Conservation (phyloP, 225 moss, liverwort and hornwort species). For the Polytrichum commune region DNA sequence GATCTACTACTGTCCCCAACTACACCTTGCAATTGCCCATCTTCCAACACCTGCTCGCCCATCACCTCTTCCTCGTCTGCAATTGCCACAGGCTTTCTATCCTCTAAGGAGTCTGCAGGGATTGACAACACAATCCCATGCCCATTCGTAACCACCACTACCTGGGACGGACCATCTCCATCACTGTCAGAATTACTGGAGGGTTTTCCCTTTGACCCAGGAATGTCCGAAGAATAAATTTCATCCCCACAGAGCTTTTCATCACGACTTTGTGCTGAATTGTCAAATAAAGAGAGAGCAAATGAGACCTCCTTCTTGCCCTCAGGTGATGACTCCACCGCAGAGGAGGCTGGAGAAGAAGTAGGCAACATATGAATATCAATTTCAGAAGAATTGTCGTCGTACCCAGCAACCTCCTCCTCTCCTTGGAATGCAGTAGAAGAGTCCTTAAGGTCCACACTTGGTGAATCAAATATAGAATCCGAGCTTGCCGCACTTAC, state of each 20-base stretch:
- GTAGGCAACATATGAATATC: not conserved
- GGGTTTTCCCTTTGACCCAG: not conserved
- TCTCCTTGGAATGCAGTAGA: not conserved
- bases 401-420: not conserved
- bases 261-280: not conserved
- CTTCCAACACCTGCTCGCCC: not conserved
- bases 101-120: not conserved
- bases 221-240: too few relatives aligned
- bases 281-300: not conserved
- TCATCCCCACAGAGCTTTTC: not conserved
- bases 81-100: not conserved
- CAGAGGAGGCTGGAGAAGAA: not conserved
- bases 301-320: constrained; percentile 15
- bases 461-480: constrained; percentile 7
- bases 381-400: not conserved
- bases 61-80: not conserved
- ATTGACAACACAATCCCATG: not conserved
- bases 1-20: not conserved
- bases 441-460: constrained; percentile 7
- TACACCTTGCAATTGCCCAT: constrained; percentile 3
- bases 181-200: not conserved
- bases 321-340: not conserved
- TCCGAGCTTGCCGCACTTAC: constrained; percentile 2
- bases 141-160: constrained; percentile 1
- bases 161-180: not conserved